A percentile compares a stretch with the other conserved stretches of the same genome.
phyloP scores from a whole-genome alignment of 495 filamentous ascomycete species.

The Neurospora cerealis region DNA sequence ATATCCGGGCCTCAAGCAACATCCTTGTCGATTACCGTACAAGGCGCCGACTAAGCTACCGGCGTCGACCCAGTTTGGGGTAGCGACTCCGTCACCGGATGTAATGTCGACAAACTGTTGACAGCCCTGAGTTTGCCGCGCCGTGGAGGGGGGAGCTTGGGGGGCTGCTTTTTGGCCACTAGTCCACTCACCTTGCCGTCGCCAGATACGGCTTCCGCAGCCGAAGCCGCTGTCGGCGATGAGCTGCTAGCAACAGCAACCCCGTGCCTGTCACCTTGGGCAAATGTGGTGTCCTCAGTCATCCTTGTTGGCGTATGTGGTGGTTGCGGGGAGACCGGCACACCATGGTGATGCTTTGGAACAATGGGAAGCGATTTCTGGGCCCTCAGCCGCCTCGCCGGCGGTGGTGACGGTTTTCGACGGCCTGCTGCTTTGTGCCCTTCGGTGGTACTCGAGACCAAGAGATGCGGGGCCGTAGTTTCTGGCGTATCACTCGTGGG shows the following conservation, averaged over 20 bases:
- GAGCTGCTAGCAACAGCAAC: not conserved
- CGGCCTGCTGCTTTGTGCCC: not conserved
- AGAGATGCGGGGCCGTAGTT: not conserved
- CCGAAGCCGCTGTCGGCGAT: not conserved
- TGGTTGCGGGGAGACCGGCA: slow-evolving; percentile 24
- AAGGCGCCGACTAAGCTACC: not conserved
- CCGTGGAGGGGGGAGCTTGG: slow-evolving; percentile 44
- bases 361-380: slow-evolving; percentile 37
- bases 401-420: slow-evolving; percentile 3
- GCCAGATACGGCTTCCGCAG: not conserved
- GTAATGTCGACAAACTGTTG: not conserved
- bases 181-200: slow-evolving; percentile 15
- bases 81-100: not conserved
- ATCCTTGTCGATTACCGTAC: not conserved
- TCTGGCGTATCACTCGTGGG: not conserved
- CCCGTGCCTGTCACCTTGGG: not conserved
- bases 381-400: slow-evolving; percentile 21
- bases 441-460: slow-evolving; percentile 1
- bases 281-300: not conserved
- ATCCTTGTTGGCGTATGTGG: slow-evolving; percentile 11
- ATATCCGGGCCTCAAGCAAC: not conserved
- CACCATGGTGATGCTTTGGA: slow-evolving; percentile 37
- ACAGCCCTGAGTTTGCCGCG: slow-evolving; percentile 15
- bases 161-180: slow-evolving; percentile 39
- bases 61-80: slow-evolving; percentile 4